Evolutionary conservation across 225 moss, liverwort and hornwort species (phyloP).

Genomic region (Physcomitrium patens): DNA sequence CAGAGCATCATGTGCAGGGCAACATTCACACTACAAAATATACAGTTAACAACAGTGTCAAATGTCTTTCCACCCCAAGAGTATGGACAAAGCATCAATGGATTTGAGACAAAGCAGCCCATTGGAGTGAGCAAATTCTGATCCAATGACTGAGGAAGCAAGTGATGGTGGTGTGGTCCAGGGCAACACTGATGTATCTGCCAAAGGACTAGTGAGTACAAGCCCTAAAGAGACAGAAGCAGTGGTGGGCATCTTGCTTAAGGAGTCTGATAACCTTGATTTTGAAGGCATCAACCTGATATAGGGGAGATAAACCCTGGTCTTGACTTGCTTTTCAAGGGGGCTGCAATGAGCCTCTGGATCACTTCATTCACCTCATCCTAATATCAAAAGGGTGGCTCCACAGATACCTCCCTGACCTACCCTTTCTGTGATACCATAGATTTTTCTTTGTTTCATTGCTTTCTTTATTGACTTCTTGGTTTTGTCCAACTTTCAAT

Average conservation of each 20-base stretch:
- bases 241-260: conserved; percentile 12
- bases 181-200: conserved; percentile 19
- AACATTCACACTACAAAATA: conserved; percentile 73
- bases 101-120: conserved; percentile 29
- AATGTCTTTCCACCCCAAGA: conserved; percentile 62
- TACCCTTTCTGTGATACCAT: conserved; percentile 9
- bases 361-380: conserved; percentile 88
- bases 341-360: conserved; percentile 95
- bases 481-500: no score
- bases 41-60: conserved; percentile 81
- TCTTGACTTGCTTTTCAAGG: conserved; percentile 90
- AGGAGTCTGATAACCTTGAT: conserved; percentile 39
- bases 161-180: conserved; percentile 31
- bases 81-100: conserved; percentile 28
- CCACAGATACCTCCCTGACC: conserved; percentile 40
- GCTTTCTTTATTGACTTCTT: background rate
- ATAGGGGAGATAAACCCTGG: conserved; percentile 87
- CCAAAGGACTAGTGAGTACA: conserved; percentile 24
- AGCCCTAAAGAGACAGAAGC: conserved; percentile 23
- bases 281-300: conserved; percentile 84
- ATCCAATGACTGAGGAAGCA: conserved; percentile 25
- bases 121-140: conserved; percentile 4
- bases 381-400: conserved; percentile 71
- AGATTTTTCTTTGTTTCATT: conserved; percentile 1
- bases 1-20: conserved; percentile 47